phyloP scores from a whole-genome alignment of 805 yeast species.

The Saccharomycopsis microspora region DNA sequence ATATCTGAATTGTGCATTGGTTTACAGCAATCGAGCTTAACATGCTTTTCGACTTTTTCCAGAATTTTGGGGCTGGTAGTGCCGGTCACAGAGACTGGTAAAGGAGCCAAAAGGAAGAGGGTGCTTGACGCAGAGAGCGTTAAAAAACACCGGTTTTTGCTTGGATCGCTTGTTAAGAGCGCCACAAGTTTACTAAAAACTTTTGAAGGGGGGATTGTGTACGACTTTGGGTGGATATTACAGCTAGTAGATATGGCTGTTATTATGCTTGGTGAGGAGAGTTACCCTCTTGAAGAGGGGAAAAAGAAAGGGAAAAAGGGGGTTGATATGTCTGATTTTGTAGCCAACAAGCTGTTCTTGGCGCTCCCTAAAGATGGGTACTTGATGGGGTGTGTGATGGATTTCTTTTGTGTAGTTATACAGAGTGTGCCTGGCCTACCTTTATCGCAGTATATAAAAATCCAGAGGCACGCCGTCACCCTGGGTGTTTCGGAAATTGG shows the following conservation, averaged over 20 bases:
- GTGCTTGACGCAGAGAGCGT: conserved; percentile 17
- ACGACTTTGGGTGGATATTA: conserved; percentile 40
- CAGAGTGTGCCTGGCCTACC: conserved; percentile 39
- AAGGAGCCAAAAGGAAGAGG: conserved; percentile 6
- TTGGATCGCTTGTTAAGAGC: conserved; percentile 19
- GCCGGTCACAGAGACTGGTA: neutral
- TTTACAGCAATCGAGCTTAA: neutral
- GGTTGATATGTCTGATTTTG: conserved; percentile 52
- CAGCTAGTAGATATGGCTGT: conserved; percentile 51
- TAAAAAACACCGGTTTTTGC: conserved; percentile 18
- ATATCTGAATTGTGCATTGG: neutral
- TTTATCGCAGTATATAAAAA: conserved; percentile 48
- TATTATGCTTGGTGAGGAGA: conserved; percentile 15
- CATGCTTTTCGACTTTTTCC: conserved; percentile 15
- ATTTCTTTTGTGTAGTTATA: conserved; percentile 39
- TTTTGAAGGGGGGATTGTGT: conserved; percentile 26
- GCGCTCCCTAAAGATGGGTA: neutral
- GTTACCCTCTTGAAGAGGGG: conserved; percentile 16
- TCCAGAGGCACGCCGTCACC: conserved; percentile 36
- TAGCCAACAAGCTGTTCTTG: conserved; percentile 42
- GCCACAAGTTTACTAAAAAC: conserved; percentile 17
- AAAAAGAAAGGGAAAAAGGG: conserved; percentile 23
- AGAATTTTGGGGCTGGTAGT: conserved; percentile 18
- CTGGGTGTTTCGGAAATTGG: conserved; percentile 22
- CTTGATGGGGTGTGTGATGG: conserved; percentile 23